These are phyloP conservation scores for Eucalyptus leucophloia DNA, from an alignment of 345 rosid genomes.

Conservation along the genomic window DNA sequence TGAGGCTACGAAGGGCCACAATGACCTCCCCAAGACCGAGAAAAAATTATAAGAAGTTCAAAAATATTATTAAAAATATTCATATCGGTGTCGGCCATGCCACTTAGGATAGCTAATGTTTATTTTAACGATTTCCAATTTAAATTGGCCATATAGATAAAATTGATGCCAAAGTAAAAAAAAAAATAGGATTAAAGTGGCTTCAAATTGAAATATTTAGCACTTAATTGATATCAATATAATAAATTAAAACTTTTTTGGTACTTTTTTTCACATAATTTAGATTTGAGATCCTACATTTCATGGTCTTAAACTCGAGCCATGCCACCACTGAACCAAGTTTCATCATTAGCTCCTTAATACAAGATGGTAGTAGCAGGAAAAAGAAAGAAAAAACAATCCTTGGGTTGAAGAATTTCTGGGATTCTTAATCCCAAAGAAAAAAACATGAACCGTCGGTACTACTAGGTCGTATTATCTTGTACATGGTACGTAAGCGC, in stretches of 20 bases:
- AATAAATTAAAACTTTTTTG: no score
- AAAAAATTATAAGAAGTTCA: no score
- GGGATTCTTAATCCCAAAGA: neutral
- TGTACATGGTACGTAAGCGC: no score
- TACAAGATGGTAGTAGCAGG: neutral
- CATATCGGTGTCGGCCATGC: accelerated
- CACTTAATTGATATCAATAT: no score
- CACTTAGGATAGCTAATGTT: neutral
- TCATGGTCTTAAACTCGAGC: neutral
- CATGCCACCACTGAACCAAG: neutral
- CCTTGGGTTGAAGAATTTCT: neutral
- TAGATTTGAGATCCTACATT: neutral
- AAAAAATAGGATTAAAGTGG: no score
- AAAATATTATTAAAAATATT: no score
- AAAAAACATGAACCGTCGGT: no score
- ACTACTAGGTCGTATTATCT: no score
- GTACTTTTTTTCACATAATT: no score
- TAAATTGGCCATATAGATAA: no score
- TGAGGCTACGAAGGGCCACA: neutral
- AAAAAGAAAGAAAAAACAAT: no score
- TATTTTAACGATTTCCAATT: accelerated
- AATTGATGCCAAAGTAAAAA: neutral
- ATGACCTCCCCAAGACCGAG: neutral
- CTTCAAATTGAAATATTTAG: no score
- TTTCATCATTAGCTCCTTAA: neutral